These are phyloP conservation scores for Seiridium unicorne DNA, from an alignment of 2,329 filamentous ascomycete species.

Conservation along the genomic window DNA sequence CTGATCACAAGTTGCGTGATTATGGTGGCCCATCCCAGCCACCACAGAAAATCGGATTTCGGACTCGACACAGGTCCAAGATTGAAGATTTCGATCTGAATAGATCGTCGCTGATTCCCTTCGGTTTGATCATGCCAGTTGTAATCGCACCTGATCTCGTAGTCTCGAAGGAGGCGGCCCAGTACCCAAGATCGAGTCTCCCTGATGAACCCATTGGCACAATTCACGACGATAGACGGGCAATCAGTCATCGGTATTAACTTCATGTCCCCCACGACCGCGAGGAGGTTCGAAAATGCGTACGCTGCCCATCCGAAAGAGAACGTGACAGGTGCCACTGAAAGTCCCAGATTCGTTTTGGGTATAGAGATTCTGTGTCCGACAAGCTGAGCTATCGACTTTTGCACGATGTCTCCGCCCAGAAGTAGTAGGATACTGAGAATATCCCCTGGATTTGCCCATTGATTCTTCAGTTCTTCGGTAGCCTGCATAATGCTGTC, in stretches of 20 bases:
- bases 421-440: constrained; percentile 16
- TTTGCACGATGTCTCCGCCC: constrained; percentile 14
- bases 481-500: no score
- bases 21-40: constrained; percentile 7
- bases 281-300: constrained; percentile 11
- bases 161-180: constrained; percentile 14
- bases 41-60: constrained; percentile 4
- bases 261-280: constrained; percentile 12
- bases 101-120: constrained; percentile 1
- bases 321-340: constrained; percentile 14
- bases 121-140: background rate
- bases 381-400: constrained; percentile 13
- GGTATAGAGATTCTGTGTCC: background rate
- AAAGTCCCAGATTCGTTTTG: background rate
- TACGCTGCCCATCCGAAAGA: constrained; percentile 18
- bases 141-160: background rate
- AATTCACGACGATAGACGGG: constrained; percentile 10
- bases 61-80: background rate
- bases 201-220: constrained; percentile 10
- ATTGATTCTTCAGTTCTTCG: constrained; percentile 9
- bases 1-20: constrained; percentile 6
- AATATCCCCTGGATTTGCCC: constrained; percentile 16
- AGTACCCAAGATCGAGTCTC: constrained; percentile 14
- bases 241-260: constrained; percentile 11
- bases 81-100: constrained; percentile 11